Evolutionary conservation across 2,329 filamentous ascomycete genomes (phyloP).

Genomic region (Pseudogymnoascus sp.): DNA sequence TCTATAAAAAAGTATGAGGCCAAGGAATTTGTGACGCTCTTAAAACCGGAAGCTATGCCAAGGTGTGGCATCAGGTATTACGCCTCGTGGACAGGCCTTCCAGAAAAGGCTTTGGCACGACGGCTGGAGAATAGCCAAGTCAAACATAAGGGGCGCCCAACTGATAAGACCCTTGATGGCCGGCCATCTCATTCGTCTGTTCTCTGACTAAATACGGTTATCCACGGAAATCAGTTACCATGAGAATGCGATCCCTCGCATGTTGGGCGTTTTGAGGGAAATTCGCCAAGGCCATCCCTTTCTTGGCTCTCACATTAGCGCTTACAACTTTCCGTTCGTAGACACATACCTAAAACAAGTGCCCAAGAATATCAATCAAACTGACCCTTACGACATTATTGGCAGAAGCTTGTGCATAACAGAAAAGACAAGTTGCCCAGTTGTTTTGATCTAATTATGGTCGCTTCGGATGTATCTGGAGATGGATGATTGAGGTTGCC

Average conservation of each 20-base stretch:
- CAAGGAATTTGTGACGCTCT: slow-evolving; percentile 2
- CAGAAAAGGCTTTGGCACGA: not conserved
- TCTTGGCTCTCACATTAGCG: slow-evolving; percentile 2
- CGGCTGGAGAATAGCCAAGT: not conserved
- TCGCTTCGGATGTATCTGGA: not conserved
- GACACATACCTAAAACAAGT: not conserved
- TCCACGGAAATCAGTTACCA: not conserved
- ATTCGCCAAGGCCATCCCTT: slow-evolving; percentile 2
- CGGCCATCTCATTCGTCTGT: not conserved
- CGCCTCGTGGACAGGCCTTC: not conserved
- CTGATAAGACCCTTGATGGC: not conserved
- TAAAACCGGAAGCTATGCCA: not conserved
- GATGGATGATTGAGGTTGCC: not conserved
- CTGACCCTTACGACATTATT: not conserved
- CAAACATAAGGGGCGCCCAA: not conserved
- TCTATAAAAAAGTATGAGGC: not conserved
- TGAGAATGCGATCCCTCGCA: not conserved
- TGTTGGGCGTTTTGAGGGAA: not conserved
- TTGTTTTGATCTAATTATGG: not conserved
- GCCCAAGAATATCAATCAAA: not conserved
- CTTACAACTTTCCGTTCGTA: not conserved
- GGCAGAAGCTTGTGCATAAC: not conserved
- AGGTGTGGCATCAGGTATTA: not conserved
- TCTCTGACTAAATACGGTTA: not conserved
- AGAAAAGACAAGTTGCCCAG: not conserved